These are phyloP conservation scores for Alisma plantagoaquatica DNA, from an alignment of 106 monocot species.

Conservation along the genomic window DNA sequence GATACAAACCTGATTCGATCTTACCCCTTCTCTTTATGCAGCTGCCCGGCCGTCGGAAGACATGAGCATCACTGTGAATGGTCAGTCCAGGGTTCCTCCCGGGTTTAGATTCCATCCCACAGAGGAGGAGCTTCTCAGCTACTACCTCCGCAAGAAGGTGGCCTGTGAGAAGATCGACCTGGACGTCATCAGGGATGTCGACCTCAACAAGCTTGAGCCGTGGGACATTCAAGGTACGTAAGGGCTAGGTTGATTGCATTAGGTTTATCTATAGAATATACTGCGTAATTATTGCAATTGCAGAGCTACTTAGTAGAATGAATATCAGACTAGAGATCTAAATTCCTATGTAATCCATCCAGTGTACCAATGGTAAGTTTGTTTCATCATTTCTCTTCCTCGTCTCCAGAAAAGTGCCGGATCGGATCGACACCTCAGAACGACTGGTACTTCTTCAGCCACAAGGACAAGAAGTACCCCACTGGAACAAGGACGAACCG, in stretches of 20 bases:
- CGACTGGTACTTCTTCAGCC: slow-evolving; percentile 99
- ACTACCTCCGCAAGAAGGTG: slow-evolving; percentile 84
- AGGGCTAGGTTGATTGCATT: no score
- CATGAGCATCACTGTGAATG: slow-evolving; percentile 89
- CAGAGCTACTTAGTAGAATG: no score
- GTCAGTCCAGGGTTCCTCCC: slow-evolving; percentile 78
- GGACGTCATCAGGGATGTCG: slow-evolving; percentile 83
- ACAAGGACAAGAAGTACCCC: slow-evolving; percentile 99
- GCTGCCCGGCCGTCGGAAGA: no score
- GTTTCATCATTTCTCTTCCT: no score
- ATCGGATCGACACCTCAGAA: slow-evolving; percentile 90
- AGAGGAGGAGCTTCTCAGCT: slow-evolving; percentile 87
- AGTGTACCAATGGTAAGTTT: no score
- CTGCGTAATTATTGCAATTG: no score
- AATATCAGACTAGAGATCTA: no score
- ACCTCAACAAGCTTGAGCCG: slow-evolving; percentile 95
- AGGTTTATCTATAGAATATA: no score
- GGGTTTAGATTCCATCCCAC: slow-evolving; percentile 96
- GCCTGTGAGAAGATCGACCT: slow-evolving; percentile 71
- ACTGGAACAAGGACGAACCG: slow-evolving; percentile 89
- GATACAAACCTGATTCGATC: background rate
- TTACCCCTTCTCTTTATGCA: background rate
- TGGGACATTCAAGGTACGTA: slow-evolving; percentile 88
- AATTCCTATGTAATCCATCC: no score
- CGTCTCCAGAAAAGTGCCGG: slow-evolving; percentile 64